Evolutionary conservation across 805 yeast species (phyloP).

Genomic region (Ogataea wickerhamii): DNA sequence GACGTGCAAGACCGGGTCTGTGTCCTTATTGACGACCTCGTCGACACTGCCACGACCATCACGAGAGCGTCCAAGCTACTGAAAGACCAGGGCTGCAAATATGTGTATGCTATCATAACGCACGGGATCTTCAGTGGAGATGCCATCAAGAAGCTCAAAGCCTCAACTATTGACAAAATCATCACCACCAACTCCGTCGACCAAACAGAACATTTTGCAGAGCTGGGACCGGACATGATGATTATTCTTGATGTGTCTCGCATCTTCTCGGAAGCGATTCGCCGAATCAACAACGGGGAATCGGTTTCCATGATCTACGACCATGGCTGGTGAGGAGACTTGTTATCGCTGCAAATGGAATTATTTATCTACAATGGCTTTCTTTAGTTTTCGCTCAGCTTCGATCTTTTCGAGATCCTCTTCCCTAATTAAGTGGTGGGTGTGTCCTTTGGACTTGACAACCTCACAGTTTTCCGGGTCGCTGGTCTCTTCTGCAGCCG

Average conservation of each 20-base stretch:
- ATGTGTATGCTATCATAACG: conserved; percentile 82
- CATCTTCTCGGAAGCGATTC: conserved; percentile 88
- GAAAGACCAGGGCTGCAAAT: conserved; percentile 88
- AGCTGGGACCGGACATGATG: conserved; percentile 49
- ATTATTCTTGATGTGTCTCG: conserved; percentile 83
- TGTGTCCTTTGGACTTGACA: conserved; percentile 40
- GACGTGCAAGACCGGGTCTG: conserved; percentile 85
- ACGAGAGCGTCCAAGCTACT: conserved; percentile 87
- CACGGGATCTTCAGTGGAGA: conserved; percentile 94
- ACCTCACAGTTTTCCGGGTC: conserved; percentile 21
- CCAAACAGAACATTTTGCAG: conserved; percentile 56
- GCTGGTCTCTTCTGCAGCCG: background rate
- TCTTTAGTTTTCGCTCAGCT: conserved; percentile 31
- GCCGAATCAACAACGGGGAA: conserved; percentile 97
- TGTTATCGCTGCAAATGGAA: background rate
- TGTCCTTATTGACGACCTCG: conserved; percentile 88
- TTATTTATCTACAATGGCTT: conserved; percentile 14
- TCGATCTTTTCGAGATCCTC: conserved; percentile 49
- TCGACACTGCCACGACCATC: conserved; percentile 90
- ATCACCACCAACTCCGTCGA: conserved; percentile 92
- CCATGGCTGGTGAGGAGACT: conserved; percentile 52
- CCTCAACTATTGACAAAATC: conserved; percentile 73
- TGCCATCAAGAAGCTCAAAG: conserved; percentile 67
- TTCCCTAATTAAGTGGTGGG: conserved; percentile 67
- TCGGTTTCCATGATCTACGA: conserved; percentile 91